Base-by-base conservation (phyloP, 345 rosid species). In the Alliaria petiolata region DNA sequence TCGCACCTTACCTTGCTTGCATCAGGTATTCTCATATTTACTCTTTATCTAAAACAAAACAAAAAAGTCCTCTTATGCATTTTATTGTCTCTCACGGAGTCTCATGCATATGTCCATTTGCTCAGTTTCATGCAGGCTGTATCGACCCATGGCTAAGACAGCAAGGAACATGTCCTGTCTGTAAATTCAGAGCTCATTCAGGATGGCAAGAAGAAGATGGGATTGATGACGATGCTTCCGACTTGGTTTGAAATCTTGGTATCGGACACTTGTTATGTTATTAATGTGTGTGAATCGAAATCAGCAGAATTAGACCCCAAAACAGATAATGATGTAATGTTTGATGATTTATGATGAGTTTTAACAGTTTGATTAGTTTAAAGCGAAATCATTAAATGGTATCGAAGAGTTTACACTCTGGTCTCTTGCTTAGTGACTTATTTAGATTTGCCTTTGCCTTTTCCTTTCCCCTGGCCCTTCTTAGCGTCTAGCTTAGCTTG, bases 401-500 rank as follows among this genome's bases (percentile, higher is more conserved):
- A 5, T 60, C 47, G n/a, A 6, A 38, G 22, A 59, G 8, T 20
- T 12, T 22, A 75, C 54, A 25, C 9, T 9, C 25, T 58, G 16
- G 50, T 34, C 39, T 43, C 38, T 43, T 49, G 38, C 17, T 30
- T 14, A 25, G 12, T 5, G 25, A 34, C 63, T 69, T 56, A 77
- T 53, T 77, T 77, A 52, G 80, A 87, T 72, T 89, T 95, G 20
- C 81, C 85, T 79, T 89, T 95, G 30, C 96, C 93, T 70, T 91
- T 89, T 33, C 97, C 95, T 71, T 91, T 91, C 38, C 95, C 93
- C 36, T 73, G 86, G 50, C 83, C 89, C 72, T 87, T 95, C 87
- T 91, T 89, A 7, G 97, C 75, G 4, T 85, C 97, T 38, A 95
- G 69, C 83, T 95, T 91, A 81, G 97, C 95, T 51, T 88, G 97